phyloP scores from a whole-genome alignment of 2,329 filamentous ascomycete genomes.

The Aureobasidium sp. region DNA sequence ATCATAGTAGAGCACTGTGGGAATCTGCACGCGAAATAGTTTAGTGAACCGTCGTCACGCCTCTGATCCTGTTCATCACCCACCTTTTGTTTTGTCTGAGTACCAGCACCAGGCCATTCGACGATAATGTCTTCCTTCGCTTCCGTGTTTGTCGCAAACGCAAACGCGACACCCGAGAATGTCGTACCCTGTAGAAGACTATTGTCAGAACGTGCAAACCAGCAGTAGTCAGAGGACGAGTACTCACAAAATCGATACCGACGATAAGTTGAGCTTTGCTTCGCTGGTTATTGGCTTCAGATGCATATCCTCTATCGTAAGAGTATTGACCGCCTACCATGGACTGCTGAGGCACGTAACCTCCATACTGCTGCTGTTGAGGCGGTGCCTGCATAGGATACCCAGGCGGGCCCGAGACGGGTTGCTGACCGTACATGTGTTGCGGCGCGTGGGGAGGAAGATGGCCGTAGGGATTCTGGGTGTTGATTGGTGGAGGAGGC shows the following conservation, averaged over 20 bases:
- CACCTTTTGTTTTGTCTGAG: conserved; percentile 98
- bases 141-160: conserved; percentile 89
- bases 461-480: conserved; percentile 40
- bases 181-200: conserved; percentile 65
- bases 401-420: conserved; percentile 26
- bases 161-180: conserved; percentile 93
- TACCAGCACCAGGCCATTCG: conserved; percentile 96
- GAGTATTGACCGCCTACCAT: conserved; percentile 13
- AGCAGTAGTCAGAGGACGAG: conserved; percentile 3
- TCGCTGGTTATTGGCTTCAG: conserved; percentile 79
- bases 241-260: conserved; percentile 90
- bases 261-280: conserved; percentile 97
- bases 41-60: conserved; percentile 16
- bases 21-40: conserved; percentile 56
- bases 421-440: conserved; percentile 32
- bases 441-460: conserved; percentile 20
- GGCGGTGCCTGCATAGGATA: conserved; percentile 31
- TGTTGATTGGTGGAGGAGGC: conserved; percentile 38
- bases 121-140: conserved; percentile 98
- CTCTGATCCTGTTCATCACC: background rate
- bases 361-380: conserved; percentile 14
- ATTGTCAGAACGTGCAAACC: conserved; percentile 4
- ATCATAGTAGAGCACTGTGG: conserved; percentile 98
- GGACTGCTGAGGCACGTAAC: conserved; percentile 12
- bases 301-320: conserved; percentile 29